Evolutionary conservation across 306 rosid species (phyloP).

Genomic region (Quercus dentata): DNA sequence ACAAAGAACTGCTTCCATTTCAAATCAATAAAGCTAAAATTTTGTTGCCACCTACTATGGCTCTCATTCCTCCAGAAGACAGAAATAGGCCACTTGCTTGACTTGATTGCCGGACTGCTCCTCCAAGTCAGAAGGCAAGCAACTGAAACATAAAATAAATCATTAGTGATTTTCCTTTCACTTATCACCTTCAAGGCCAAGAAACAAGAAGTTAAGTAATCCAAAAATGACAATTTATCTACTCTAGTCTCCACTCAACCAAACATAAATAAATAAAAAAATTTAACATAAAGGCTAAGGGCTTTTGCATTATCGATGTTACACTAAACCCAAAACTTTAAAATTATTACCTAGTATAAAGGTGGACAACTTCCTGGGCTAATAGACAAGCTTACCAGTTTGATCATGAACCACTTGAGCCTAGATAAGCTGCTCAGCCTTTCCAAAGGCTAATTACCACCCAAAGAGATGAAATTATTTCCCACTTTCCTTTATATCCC

Average conservation of each 20-base stretch:
- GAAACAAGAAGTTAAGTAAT: not conserved
- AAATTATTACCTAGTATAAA: not conserved
- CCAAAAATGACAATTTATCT: not conserved
- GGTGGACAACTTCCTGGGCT: not conserved
- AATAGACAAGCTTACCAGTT: not conserved
- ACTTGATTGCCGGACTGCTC: conserved; percentile 86
- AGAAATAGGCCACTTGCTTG: conserved; percentile 68
- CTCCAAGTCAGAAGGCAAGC: conserved; percentile 94
- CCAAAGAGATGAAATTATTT: not conserved
- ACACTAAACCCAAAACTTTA: not conserved
- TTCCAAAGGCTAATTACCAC: not conserved
- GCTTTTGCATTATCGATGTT: not conserved
- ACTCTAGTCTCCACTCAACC: not conserved
- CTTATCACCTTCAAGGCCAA: conserved; percentile 11
- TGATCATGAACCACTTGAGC: not conserved
- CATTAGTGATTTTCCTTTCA: conserved; percentile 21
- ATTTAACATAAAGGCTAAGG: not conserved
- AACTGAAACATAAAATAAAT: conserved; percentile 50
- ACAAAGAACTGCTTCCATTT: not conserved
- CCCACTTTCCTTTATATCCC: not conserved
- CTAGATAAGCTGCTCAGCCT: not conserved
- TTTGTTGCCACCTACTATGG: conserved; percentile 56
- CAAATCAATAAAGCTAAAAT: conserved; percentile 11
- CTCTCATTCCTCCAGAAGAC: conserved; percentile 90
- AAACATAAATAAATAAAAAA: not conserved